Evolutionary conservation across 1,284 basidiomycete genomes (phyloP).

Genomic region (Boletus subluridellus): DNA sequence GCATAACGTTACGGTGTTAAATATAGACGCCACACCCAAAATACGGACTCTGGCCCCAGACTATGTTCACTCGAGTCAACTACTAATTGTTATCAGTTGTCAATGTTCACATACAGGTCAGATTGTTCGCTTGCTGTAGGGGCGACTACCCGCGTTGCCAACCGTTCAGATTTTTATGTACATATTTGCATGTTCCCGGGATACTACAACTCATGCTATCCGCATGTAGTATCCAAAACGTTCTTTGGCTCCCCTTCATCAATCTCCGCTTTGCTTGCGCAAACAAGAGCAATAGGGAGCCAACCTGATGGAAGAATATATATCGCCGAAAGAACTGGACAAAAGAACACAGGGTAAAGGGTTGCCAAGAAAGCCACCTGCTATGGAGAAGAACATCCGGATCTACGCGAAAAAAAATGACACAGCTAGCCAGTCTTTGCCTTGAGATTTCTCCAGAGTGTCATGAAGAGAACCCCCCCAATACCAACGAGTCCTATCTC

Average conservation of each 20-base stretch:
- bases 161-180: background rate
- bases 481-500: conserved; percentile 61
- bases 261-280: background rate
- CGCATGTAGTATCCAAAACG: background rate
- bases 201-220: background rate
- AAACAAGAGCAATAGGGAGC: background rate
- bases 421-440: conserved; percentile 52
- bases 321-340: background rate
- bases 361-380: background rate
- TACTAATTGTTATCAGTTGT: background rate
- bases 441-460: conserved; percentile 62
- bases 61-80: background rate
- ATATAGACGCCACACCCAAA: background rate
- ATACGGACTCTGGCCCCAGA: background rate
- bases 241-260: background rate
- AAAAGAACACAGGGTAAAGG: background rate
- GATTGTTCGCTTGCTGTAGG: background rate
- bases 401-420: conserved; percentile 17
- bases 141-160: background rate
- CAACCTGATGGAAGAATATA: background rate
- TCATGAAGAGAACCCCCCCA: conserved; percentile 51
- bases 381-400: background rate
- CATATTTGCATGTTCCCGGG: background rate
- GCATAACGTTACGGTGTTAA: background rate
- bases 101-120: background rate